phyloP scores from a whole-genome alignment of 345 rosid genomes.

The Eucalyptus curtisii region DNA sequence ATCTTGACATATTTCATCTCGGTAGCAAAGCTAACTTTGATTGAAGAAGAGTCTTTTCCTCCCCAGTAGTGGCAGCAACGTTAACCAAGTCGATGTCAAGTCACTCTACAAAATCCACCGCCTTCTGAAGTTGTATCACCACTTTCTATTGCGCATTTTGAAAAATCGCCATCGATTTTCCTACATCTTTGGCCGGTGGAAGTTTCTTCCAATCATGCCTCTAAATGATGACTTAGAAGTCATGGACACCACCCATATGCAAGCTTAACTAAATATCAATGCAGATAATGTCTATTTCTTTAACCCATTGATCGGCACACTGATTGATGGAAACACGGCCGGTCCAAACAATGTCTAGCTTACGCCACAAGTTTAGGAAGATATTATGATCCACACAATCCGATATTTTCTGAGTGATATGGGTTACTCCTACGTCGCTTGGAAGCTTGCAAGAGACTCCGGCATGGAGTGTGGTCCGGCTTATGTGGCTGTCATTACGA shows the following conservation, averaged over 20 bases:
- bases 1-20: not conserved
- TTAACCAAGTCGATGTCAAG: not conserved
- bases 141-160: not conserved
- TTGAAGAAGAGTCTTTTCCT: not conserved
- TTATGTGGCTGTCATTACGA: not conserved
- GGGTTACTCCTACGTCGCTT: not conserved
- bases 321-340: not conserved
- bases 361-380: not conserved
- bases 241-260: too few species aligned
- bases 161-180: not conserved
- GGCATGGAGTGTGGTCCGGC: not conserved
- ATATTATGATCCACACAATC: not conserved
- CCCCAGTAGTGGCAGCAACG: not conserved
- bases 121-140: not conserved
- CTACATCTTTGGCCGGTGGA: not conserved
- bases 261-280: too few species aligned
- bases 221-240: too few species aligned
- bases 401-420: not conserved
- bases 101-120: not conserved
- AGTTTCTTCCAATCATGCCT: too few species aligned
- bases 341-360: not conserved
- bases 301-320: not conserved
- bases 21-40: not conserved
- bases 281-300: not conserved
- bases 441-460: not conserved